A percentile compares a stretch with the other conserved stretches of the same genome.
Evolutionary conservation across 2,329 filamentous ascomycete species (phyloP).

Genomic region (Alternaria brassicae): DNA sequence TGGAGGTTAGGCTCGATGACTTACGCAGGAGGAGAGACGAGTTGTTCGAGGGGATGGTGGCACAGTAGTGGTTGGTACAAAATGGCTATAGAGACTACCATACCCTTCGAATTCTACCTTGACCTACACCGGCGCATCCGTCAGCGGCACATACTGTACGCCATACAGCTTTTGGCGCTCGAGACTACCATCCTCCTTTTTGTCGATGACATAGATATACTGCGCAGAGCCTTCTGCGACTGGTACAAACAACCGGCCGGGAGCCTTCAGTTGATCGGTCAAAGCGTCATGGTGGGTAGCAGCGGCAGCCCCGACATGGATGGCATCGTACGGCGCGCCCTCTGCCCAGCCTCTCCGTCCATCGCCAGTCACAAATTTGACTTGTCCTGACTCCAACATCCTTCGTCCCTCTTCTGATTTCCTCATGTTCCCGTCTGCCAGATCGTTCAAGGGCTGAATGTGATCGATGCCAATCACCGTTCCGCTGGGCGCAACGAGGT

Average conservation of each 20-base stretch:
- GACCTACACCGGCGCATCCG: constrained; percentile 64
- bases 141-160: constrained; percentile 79
- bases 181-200: constrained; percentile 69
- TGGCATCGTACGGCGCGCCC: constrained; percentile 78
- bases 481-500: constrained; percentile 66
- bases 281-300: constrained; percentile 73
- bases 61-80: constrained; percentile 36
- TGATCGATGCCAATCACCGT: constrained; percentile 59
- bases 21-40: constrained; percentile 71
- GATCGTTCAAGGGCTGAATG: constrained; percentile 55
- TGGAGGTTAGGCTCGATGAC: constrained; percentile 68
- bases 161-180: constrained; percentile 65
- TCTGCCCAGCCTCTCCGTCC: constrained; percentile 56
- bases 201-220: constrained; percentile 77
- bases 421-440: constrained; percentile 52
- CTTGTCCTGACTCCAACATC: constrained; percentile 68
- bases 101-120: neutral
- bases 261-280: constrained; percentile 77
- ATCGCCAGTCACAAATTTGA: constrained; percentile 78
- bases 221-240: constrained; percentile 67
- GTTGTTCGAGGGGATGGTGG: constrained; percentile 76
- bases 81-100: constrained; percentile 1
- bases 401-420: constrained; percentile 56
- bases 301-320: constrained; percentile 92
- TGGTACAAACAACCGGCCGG: constrained; percentile 83